Conservation (phyloP, 495 filamentous ascomycete genomes). For the Lasiosphaeria hispida region DNA sequence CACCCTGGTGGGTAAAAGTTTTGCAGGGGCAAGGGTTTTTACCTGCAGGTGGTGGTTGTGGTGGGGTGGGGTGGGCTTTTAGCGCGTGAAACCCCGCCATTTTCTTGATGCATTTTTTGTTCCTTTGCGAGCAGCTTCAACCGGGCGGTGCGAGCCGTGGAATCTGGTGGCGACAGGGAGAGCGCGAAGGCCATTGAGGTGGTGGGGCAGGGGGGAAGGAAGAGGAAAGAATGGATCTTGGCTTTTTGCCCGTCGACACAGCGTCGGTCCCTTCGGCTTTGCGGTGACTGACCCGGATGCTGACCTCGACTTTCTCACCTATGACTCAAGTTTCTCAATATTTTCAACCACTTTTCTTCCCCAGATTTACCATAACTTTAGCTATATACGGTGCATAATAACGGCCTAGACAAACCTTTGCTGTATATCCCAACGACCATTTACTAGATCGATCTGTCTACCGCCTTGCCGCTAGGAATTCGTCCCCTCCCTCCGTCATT, state of each 20-base stretch:
- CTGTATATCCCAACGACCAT: background rate
- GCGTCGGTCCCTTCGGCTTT: background rate
- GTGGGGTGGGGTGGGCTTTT: background rate
- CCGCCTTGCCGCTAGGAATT: background rate
- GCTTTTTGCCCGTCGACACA: background rate
- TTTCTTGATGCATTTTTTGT: background rate
- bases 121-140: background rate
- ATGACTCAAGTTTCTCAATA: conserved; percentile 19
- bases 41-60: background rate
- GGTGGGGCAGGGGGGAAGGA: background rate
- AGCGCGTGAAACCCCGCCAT: conserved; percentile 6
- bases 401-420: background rate
- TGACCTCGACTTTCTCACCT: conserved; percentile 10
- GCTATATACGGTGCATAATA: background rate
- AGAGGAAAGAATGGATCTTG: background rate
- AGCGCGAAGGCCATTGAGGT: background rate
- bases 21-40: conserved; percentile 1
- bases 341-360: background rate
- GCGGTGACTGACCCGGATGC: background rate
- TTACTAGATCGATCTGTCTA: background rate
- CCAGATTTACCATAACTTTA: conserved; percentile 5
- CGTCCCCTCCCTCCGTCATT: conserved; percentile 15
- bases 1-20: conserved; percentile 1
- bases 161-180: background rate
- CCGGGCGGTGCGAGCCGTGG: background rate